phyloP scores from a whole-genome alignment of 495 filamentous ascomycete species.

The Penicillium simplicissimum region DNA sequence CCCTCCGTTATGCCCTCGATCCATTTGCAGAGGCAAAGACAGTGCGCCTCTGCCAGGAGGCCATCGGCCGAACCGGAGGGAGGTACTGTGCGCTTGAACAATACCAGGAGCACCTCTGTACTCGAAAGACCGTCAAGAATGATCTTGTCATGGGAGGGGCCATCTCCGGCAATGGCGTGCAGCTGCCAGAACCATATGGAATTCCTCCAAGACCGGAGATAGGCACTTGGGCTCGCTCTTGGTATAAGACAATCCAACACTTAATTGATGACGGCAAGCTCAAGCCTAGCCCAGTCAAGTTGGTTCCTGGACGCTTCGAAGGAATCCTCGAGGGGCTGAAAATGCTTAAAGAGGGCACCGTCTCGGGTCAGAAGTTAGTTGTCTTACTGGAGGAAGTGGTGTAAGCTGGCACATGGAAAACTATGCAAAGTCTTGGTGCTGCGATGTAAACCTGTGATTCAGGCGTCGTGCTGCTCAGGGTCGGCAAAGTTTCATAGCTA shows the following conservation, averaged over 20 bases:
- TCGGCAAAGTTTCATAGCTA: too few relatives aligned
- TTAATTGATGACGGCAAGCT: constrained; percentile 25
- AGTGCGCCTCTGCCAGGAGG: constrained; percentile 39
- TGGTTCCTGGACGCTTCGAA: constrained; percentile 26
- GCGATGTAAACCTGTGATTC: too few relatives aligned
- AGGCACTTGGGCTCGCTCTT: constrained; percentile 19
- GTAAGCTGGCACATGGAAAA: not conserved
- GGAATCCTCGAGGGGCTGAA: constrained; percentile 33
- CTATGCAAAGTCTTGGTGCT: too few relatives aligned
- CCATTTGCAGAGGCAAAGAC: constrained; percentile 39
- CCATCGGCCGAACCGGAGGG: constrained; percentile 45
- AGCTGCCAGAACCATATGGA: constrained; percentile 32
- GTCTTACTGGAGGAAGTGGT: constrained; percentile 10
- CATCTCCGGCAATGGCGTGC: constrained; percentile 30
- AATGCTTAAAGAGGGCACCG: constrained; percentile 24
- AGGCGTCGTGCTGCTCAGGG: too few relatives aligned
- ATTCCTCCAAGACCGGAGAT: constrained; percentile 28
- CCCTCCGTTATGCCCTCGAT: constrained; percentile 43
- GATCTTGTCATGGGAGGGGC: constrained; percentile 33
- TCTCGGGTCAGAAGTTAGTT: constrained; percentile 35
- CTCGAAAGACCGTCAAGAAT: constrained; percentile 29
- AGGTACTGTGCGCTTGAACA: constrained; percentile 42
- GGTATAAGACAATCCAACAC: constrained; percentile 24
- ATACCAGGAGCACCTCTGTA: constrained; percentile 27
- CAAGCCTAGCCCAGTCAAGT: constrained; percentile 23